phyloP scores from a whole-genome alignment of 2,329 filamentous ascomycete genomes.

The Fusarium nisikadoi region DNA sequence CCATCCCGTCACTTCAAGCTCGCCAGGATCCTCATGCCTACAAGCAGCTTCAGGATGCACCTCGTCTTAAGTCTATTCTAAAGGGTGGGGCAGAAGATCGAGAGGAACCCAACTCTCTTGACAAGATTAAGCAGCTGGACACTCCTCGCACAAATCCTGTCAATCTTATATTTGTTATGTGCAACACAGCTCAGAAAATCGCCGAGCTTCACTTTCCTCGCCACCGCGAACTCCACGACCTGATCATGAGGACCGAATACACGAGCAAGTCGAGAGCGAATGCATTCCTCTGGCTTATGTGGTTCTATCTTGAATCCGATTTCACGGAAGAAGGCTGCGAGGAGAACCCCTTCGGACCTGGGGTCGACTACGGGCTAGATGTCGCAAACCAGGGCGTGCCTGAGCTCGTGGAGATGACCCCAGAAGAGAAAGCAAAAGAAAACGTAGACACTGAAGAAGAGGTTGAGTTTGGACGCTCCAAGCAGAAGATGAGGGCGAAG shows the following conservation, averaged over 20 bases:
- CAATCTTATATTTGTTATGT: constrained; percentile 95
- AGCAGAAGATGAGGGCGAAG: constrained; percentile 77
- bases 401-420: constrained; percentile 70
- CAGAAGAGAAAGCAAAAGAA: constrained; percentile 73
- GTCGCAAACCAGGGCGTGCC: constrained; percentile 78
- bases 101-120: constrained; percentile 82
- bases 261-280: constrained; percentile 84
- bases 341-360: constrained; percentile 88
- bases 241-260: constrained; percentile 89
- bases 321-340: constrained; percentile 89
- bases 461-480: constrained; percentile 75
- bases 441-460: constrained; percentile 80
- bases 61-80: constrained; percentile 93
- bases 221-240: constrained; percentile 90
- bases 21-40: constrained; percentile 95
- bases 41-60: constrained; percentile 97
- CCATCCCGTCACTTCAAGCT: constrained; percentile 94
- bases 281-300: constrained; percentile 97
- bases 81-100: constrained; percentile 96
- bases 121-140: constrained; percentile 76
- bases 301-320: constrained; percentile 98
- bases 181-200: constrained; percentile 88
- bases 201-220: constrained; percentile 92
- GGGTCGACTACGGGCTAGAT: constrained; percentile 72
- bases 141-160: constrained; percentile 91